These are phyloP conservation scores for Fragilariopsis cylindrus DNA, from an alignment of 108 stramenopile species.

Conservation along the genomic window DNA sequence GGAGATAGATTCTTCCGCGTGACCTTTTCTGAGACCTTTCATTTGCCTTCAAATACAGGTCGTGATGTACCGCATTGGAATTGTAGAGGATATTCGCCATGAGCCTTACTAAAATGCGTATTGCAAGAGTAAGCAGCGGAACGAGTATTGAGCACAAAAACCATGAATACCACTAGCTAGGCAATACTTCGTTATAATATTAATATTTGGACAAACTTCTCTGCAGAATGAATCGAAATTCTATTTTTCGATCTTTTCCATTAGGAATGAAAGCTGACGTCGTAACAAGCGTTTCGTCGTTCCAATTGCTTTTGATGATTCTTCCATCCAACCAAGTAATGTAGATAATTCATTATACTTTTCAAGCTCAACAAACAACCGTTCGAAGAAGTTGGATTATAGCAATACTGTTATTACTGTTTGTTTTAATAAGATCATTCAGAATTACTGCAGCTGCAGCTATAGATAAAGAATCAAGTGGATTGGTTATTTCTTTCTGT, in stretches of 20 bases:
- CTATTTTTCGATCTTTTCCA: neutral
- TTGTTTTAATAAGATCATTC: too few relatives aligned
- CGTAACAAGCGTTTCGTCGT: neutral
- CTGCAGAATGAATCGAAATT: neutral
- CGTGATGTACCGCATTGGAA: neutral
- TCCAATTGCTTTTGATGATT: neutral
- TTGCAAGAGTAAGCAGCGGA: neutral
- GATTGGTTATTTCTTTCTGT: too few relatives aligned
- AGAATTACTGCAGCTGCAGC: too few relatives aligned
- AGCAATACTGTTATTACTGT: too few relatives aligned
- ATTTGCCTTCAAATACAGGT: neutral
- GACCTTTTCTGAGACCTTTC: neutral
- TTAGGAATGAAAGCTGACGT: neutral
- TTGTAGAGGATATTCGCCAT: neutral
- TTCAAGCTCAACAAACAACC: neutral
- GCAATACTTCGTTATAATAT: neutral
- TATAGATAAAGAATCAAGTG: too few relatives aligned
- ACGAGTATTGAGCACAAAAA: neutral
- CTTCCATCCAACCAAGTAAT: neutral
- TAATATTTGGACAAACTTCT: neutral
- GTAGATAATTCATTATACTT: neutral
- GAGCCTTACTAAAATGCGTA: neutral
- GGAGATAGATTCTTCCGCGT: constrained; percentile 1
- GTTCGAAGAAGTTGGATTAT: neutral
- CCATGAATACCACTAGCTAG: neutral